These are phyloP conservation scores for Termitomyces bulborhizus DNA, from an alignment of 768 basidiomycete species.

Conservation along the genomic window DNA sequence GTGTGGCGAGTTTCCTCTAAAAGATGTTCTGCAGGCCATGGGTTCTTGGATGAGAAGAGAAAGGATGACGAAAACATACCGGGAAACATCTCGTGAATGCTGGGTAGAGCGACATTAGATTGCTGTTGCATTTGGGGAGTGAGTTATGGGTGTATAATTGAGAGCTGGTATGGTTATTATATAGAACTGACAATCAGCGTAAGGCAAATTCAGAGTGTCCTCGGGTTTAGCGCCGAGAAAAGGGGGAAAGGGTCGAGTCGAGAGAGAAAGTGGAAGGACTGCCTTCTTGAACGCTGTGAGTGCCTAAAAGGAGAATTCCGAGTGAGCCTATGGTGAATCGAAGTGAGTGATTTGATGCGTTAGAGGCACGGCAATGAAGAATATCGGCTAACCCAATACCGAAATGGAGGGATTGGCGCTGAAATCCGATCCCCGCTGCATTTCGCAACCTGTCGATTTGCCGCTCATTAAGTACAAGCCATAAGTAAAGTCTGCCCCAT, in stretches of 20 bases:
- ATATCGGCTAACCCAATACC: conserved; percentile 20
- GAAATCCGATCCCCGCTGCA: conserved; percentile 18
- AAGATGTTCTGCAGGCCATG: conserved; percentile 6
- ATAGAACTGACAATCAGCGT: neutral
- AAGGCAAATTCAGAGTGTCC: conserved; percentile 2
- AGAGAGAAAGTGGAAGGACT: conserved; percentile 6
- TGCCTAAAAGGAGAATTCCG: conserved; percentile 14
- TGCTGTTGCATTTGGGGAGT: neutral
- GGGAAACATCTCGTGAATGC: conserved; percentile 52
- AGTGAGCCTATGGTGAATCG: conserved; percentile 8
- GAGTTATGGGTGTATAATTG: neutral
- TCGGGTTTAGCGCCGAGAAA: conserved; percentile 13
- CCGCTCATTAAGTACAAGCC: neutral
- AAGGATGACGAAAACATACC: conserved; percentile 22
- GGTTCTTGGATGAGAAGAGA: neutral
- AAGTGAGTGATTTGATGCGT: conserved; percentile 14
- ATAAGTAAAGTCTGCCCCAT: too few species aligned
- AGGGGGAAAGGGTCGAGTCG: conserved; percentile 3
- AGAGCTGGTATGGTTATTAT: neutral
- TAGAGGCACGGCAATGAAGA: conserved; percentile 8
- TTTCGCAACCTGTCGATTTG: conserved; percentile 9
- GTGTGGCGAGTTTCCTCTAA: conserved; percentile 11
- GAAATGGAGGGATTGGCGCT: conserved; percentile 25
- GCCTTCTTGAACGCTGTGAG: conserved; percentile 16
- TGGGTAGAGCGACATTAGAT: conserved; percentile 31